Base-by-base conservation (phyloP, 805 yeast genomes). In the Metschnikowia matae region DNA sequence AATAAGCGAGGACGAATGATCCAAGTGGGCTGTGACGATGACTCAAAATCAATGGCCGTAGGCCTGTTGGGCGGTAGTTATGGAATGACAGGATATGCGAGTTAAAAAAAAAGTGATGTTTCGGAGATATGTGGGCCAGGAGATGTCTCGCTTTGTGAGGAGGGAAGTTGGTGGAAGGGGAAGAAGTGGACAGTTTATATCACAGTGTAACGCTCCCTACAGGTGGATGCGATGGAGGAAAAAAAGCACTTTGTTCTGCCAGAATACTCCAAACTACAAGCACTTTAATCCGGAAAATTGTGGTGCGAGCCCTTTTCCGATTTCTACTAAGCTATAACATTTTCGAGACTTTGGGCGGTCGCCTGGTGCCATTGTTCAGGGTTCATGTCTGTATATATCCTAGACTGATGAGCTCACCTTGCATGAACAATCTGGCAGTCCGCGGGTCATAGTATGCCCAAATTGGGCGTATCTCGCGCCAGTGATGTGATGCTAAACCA, bases 151-250 rank as follows among this genome's bases (percentile, higher is more conserved):
- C 11, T 4, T 39, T 14, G 41, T 3, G 31, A n/a, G 18, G 6
- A 14, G 14, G 17, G 31, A 39, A 23, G 31, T 23, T 13, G 11
- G 41, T 23, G 41, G 33, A 26, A 40, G 34, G 26, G 20, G 11
- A 29, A 29, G 43, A 29, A 40, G 43, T 29, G 43, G 43, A 10
- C n/a, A n/a, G 14, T 13, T 26, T 26, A n/a, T 20, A 29, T 26
- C 43, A 40, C 34, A 5, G 34, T 15, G 31, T 26, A 10, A 39
- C 18, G 41, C 33, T 40, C 34, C 34, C 43, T 29, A 29, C 34
- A 40, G 11, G 34, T 26, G 43, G 43, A 40, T 40, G 43, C 43
- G 43, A 40, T 40, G 43, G 34, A 21, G 41, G 43, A 40, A 40
- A 40, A 40, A 40, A 40, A 15, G 21, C 29, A n/a, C 34, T 11